Evolutionary conservation across 192 early-diverging fungal species (phyloP), one percentile per base, ranked within the genome.

Genomic region (Coemansia sp.): DNA sequence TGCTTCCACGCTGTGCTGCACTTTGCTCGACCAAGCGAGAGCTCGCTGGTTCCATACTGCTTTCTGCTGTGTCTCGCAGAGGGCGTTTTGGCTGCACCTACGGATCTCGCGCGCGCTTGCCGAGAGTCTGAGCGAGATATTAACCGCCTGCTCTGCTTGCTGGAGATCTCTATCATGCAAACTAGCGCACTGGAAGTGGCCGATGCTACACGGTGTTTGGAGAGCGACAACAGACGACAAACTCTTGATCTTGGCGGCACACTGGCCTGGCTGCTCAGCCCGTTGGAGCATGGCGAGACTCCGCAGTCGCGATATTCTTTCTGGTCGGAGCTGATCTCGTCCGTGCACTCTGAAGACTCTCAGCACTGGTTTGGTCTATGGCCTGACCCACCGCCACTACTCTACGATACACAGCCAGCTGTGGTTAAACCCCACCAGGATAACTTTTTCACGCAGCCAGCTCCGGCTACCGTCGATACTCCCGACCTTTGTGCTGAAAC

Each of bases 41-140:
- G 67, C 47, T 21, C 42, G 17, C 44, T 82, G 57, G 80, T 82
- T 32, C 80, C 80, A 1, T 82, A 82, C 35, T 66, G 71, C 62
- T 82, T 82, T 40, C 40, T 82, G 14, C 23, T 82, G 38, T 82
- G 80, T 42, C 71, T 82, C 9, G 68, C 64, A 3, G 80, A 82
- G 49, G 69, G 66, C 0, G 66, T 57, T 5, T 49, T 82, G 28
- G 69, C 72, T 13, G 62, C 72, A 4, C 80, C 75, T 23, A 46
- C 66, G 3, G 69, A 73, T 19, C 16, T 82, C 8, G 60, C 66
- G 6, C 38, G 40, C 6, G 35, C 66, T 19, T 82, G 80, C 39
- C 23, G 43, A 26, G 40, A 70, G 3, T 53, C 62, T 46, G 38
- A 64, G 11, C 77, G 72, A 39, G 75, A 82, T 21, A 37, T 82